phyloP scores from a whole-genome alignment of 75 land plant species.

The Sequoia sempervirens region DNA sequence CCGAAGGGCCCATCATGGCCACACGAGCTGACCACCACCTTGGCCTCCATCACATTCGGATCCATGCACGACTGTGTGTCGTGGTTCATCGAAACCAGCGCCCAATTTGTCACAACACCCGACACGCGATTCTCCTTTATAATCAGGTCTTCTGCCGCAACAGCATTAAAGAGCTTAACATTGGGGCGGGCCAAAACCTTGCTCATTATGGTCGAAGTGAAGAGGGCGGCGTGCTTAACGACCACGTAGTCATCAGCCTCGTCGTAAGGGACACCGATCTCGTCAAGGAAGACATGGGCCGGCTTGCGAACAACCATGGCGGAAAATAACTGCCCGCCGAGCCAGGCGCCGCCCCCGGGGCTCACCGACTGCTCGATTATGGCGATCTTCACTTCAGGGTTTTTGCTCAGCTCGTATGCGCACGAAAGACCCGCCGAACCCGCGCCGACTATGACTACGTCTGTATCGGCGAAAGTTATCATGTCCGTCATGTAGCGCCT shows the following conservation, averaged over 20 bases:
- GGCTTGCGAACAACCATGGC: slow-evolving; percentile 96
- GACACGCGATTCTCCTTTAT: slow-evolving; percentile 69
- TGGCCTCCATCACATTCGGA: slow-evolving; percentile 97
- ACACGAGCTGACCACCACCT: slow-evolving; percentile 93
- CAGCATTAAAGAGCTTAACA: slow-evolving; percentile 97
- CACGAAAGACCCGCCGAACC: slow-evolving; percentile 92
- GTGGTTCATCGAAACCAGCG: slow-evolving; percentile 92
- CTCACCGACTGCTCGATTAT: slow-evolving; percentile 92
- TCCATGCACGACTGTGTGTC: slow-evolving; percentile 96
- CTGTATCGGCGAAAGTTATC: slow-evolving; percentile 95
- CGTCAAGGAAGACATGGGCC: slow-evolving; percentile 81
- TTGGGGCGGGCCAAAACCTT: slow-evolving; percentile 84
- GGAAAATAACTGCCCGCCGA: slow-evolving; percentile 97
- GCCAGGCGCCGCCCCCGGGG: slow-evolving; percentile 98
- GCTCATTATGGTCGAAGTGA: slow-evolving; percentile 94
- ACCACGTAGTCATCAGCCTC: slow-evolving; percentile 83
- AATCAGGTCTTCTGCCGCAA: slow-evolving; percentile 91
- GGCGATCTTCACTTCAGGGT: slow-evolving; percentile 71
- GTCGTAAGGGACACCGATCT: slow-evolving; percentile 81
- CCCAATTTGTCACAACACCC: slow-evolving; percentile 98
- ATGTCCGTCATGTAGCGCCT: slow-evolving; percentile 97
- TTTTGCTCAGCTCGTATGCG: slow-evolving; percentile 90
- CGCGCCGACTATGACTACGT: slow-evolving; percentile 89
- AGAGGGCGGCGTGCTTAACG: slow-evolving; percentile 87
- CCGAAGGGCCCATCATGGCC: slow-evolving; percentile 98